Base-by-base conservation (phyloP, 257 asterid genomes). In the Buddleja alternifolia region DNA sequence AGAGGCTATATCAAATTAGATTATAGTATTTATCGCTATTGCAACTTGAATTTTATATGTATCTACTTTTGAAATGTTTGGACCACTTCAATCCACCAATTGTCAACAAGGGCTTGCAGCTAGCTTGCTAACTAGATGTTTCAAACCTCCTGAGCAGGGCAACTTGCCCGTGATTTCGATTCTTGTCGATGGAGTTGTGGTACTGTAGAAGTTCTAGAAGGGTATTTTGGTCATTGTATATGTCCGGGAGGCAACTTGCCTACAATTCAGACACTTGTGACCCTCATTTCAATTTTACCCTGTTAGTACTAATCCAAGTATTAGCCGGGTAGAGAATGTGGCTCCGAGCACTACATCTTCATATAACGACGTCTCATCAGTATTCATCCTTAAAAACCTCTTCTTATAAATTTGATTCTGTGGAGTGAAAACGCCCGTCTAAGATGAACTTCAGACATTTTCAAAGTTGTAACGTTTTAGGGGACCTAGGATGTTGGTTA, bases 51-150 rank as follows among this genome's bases (percentile, higher is more conserved):
- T 53, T 71, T 55, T 10, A 69, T 1, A 29, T 1, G 42, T 59
- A 20, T 54, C 60, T 36, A 37, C 29, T 23, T 48, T 70, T 52
- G 54, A 53, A 68, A 52, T 20, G 32, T 8, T 10, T 52, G 71
- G 71, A 73, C 79, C 81, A 79, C 80, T 41, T 48, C 70, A 10
- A 51, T 67, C 52, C 46, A 37, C 8, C 47, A 8, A 58, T 58
- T 12, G 1, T 55, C 76, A 46, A 60, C n/a, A 55, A 17, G 60
- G 42, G 53, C 40, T 73, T 34, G 42, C 69, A 70, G 21, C 66
- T 36, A 21, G 25, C 52, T 67, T n/a, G n/a, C n/a, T n/a, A 67
- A 53, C 15, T 57, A 57, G 48, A 57, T 32, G 41, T 32, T 45
- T 5, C 6, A 23, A 4, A 23, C 16, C 16, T 57, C 65, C 32